Evolutionary conservation across 257 asterid genomes (phyloP).

Genomic region (Nicotiana tomentosiformis): DNA sequence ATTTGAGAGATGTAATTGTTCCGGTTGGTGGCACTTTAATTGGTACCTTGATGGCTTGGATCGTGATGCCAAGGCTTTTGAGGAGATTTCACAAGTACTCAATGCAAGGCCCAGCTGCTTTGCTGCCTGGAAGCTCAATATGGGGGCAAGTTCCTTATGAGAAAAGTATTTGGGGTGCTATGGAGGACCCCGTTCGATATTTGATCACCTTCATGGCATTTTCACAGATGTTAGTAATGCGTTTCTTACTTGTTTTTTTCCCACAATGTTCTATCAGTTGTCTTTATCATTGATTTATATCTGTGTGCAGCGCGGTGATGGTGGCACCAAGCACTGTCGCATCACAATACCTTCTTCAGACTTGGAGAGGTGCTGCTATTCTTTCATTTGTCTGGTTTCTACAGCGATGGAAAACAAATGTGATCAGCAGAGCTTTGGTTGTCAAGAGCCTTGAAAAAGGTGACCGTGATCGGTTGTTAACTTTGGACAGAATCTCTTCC

Average conservation of each 20-base stretch:
- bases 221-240: constrained; percentile 59
- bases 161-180: constrained; percentile 83
- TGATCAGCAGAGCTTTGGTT: constrained; percentile 57
- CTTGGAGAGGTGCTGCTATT: constrained; percentile 73
- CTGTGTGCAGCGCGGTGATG: constrained; percentile 61
- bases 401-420: constrained; percentile 80
- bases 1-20: constrained; percentile 76
- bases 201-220: constrained; percentile 69
- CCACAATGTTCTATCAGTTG: background rate
- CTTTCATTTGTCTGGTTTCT: constrained; percentile 81
- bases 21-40: constrained; percentile 68
- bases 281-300: background rate
- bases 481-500: constrained; percentile 67
- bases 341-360: constrained; percentile 52
- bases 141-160: constrained; percentile 85
- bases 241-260: background rate
- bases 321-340: constrained; percentile 69
- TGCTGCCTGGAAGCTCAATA: constrained; percentile 47
- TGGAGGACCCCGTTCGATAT: constrained; percentile 80
- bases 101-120: constrained; percentile 56
- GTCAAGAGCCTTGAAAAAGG: constrained; percentile 36
- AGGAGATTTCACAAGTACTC: constrained; percentile 65
- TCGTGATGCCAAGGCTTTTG: constrained; percentile 68
- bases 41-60: constrained; percentile 76
- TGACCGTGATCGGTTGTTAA: constrained; percentile 53